Evolutionary conservation across 2,329 filamentous ascomycete genomes (phyloP).

Genomic region (Trichoderma endophyticum): DNA sequence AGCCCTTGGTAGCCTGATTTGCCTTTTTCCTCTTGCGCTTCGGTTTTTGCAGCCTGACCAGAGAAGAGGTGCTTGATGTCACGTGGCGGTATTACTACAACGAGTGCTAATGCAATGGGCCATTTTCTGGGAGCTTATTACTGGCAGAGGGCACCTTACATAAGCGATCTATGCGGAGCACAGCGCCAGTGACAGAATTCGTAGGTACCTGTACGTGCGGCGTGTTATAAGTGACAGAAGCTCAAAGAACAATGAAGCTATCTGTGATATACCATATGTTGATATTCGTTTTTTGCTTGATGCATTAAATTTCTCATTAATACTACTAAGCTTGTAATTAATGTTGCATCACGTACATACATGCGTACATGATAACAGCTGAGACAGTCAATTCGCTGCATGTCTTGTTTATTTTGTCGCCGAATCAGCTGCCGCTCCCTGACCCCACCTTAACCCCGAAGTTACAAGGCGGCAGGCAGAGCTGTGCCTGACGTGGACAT

Average conservation of each 20-base stretch:
- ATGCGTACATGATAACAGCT: neutral
- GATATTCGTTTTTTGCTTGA: too few relatives aligned
- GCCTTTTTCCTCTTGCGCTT: neutral
- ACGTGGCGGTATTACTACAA: neutral
- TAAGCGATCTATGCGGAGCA: neutral
- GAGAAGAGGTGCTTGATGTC: neutral
- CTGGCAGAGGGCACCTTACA: neutral
- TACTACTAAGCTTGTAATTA: neutral
- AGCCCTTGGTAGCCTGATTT: slow-evolving; percentile 6
- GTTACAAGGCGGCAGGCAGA: slow-evolving; percentile 38
- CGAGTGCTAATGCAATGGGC: neutral
- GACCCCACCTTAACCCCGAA: slow-evolving; percentile 15
- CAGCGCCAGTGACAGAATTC: neutral
- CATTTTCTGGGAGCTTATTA: neutral
- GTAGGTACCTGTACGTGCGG: too few relatives aligned
- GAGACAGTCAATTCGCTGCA: neutral
- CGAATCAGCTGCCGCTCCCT: neutral
- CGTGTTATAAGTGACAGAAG: neutral
- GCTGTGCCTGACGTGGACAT: slow-evolving; percentile 44
- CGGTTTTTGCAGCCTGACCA: neutral
- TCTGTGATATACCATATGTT: neutral
- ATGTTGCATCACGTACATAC: neutral
- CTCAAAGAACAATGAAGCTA: neutral
- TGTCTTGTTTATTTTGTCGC: neutral
- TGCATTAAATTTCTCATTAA: too few relatives aligned